Conservation (phyloP, 768 basidiomycete genomes). For the Phaeotremella fagi region DNA sequence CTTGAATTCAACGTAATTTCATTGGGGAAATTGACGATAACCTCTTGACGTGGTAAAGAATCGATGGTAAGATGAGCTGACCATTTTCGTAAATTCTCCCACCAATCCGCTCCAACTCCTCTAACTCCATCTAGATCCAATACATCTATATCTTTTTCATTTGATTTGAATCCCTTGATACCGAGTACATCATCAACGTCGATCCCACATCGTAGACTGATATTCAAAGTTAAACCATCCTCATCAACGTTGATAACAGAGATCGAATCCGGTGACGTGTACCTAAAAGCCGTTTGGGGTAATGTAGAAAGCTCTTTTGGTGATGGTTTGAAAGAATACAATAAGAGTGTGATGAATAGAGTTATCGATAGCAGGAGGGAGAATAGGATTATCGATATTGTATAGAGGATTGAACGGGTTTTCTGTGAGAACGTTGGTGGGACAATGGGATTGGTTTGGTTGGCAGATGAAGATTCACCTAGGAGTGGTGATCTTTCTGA, state of each 20-base stretch:
- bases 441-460: background rate
- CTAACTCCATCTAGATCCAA: conserved; percentile 21
- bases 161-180: conserved; percentile 11
- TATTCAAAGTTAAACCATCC: conserved; percentile 34
- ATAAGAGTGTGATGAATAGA: conserved; percentile 32
- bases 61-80: conserved; percentile 15
- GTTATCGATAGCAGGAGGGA: conserved; percentile 22
- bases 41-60: background rate
- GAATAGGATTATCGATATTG: conserved; percentile 16
- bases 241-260: conserved; percentile 42
- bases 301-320: conserved; percentile 25
- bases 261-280: conserved; percentile 30
- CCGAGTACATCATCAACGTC: conserved; percentile 43
- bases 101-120: conserved; percentile 36
- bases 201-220: conserved; percentile 33
- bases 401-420: conserved; percentile 17
- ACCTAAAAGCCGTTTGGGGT: conserved; percentile 32
- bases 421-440: background rate
- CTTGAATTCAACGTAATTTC: conserved; percentile 16
- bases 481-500: conserved; percentile 17
- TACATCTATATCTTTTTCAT: conserved; percentile 8
- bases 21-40: conserved; percentile 15
- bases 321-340: conserved; percentile 36
- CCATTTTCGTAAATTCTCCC: conserved; percentile 35
- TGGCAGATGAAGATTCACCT: conserved; percentile 4